phyloP scores from a whole-genome alignment of 345 rosid genomes.

The Hevea brasiliensis region DNA sequence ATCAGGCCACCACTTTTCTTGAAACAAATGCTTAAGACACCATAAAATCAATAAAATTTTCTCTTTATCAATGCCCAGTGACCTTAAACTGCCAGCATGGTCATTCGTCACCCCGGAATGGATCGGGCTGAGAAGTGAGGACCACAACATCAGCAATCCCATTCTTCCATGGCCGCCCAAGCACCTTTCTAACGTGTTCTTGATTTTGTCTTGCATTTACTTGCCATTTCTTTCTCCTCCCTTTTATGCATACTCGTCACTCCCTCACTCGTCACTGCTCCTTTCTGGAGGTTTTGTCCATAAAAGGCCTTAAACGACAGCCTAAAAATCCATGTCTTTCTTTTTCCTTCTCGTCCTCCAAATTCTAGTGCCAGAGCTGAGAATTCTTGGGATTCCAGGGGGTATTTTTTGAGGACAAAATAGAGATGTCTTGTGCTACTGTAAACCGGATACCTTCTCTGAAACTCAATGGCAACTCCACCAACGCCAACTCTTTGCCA shows the following conservation, averaged over 20 bases:
- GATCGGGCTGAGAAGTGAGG: background rate
- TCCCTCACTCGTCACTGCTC: too few species aligned
- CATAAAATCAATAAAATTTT: too few species aligned
- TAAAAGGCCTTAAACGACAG: background rate
- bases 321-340: background rate
- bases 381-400: background rate
- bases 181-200: too few species aligned
- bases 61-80: too few species aligned
- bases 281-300: background rate
- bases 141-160: too few species aligned
- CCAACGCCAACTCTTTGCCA: background rate
- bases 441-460: background rate
- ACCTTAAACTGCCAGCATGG: background rate
- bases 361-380: background rate
- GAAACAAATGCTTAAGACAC: too few species aligned
- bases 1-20: too few species aligned
- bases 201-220: too few species aligned
- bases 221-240: too few species aligned
- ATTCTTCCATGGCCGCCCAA: too few species aligned
- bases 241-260: too few species aligned
- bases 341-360: background rate
- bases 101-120: background rate
- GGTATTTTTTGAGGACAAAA: background rate
- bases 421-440: conserved; percentile 4
- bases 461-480: background rate